Base-by-base conservation (phyloP, 371 early-diverging fungal genomes). In the Actinomucor elegans region DNA sequence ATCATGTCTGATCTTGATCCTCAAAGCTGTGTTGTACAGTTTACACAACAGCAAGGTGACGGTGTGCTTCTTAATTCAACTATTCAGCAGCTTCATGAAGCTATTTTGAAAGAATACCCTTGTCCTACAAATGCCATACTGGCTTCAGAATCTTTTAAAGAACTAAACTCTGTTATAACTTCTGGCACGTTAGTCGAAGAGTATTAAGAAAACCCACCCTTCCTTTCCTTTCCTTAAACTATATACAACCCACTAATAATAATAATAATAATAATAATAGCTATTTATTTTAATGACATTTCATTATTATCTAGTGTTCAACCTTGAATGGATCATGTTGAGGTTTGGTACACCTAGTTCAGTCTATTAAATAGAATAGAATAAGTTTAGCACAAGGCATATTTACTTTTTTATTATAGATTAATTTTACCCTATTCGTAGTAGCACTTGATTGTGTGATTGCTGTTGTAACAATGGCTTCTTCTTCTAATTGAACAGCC, bases 331-430 rank as follows among this genome's bases (percentile, higher is more conserved):
- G 41, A 81, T 81, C 11, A 61, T 57, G 28, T 69, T 62, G 29
- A 81, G 69, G 47, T 81, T 66, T 3, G 82, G 82, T 7, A 81
- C 78, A 34, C 82, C 82, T 20, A 73, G 56, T 60, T 81, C 82
- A 38, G 80, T 73, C 75, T 81, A 58, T 24, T 32, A 36, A 12
- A 18, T 9, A 53, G 9, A 35, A n/a, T 12, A 20, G 0, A 17
- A 27, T n/a, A n/a, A n/a, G n/a, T n/a, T n/a, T n/a, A n/a, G n/a
- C n/a, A n/a, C n/a, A n/a, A n/a, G n/a, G n/a, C n/a, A n/a, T 7
- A 26, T 18, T 15, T n/a, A 12, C 10, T 17, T 12, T 14, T 24
- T 41, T 41, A 4, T 41, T 2, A 3, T 7, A 18, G 3, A 9
- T 21, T 5, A n/a, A 14, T 23, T 23, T 24, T 26, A 41, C 41